Evolutionary conservation across 164 flowering plant genomes (phyloP), one percentile per base, ranked within the genome.

Genomic region (Sextonia rubra): DNA sequence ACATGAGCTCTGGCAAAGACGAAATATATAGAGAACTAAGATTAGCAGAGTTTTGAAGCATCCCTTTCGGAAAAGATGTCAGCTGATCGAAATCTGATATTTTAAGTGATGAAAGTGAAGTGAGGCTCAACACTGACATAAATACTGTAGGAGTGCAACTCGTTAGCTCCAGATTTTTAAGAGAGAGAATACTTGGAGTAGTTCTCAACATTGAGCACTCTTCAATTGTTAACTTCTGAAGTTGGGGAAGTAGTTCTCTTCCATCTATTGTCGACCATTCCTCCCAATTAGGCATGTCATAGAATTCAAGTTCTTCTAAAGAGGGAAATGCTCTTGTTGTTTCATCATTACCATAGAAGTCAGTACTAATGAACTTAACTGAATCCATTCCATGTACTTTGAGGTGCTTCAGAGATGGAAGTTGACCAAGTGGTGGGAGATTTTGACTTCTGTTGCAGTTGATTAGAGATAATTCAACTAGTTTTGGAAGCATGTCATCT

Each of bases 341-440:
- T 12, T 61, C 24, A 18, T 3, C 25, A 4, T 58, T 20, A 32
- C 73, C 66, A 60, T 71, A 71, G 55, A 71, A 61, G 24, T 37
- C 65, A 18, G 9, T 60, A 8, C 55, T 64, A 60, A 71, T 71
- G 56, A 22, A 62, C 17, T 47, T 71, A 11, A 79, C 2, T 18
- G 32, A 60, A 29, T 68, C 25, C 80, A 79, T 77, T 23, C 60
- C 60, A 14, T 27, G 3, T 17, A 82, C 14, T 9, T 1, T 0
- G 66, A 20, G 75, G 47, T 71, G 49, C 24, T 62, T 60, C 4
- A 78, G 60, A 30, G 75, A 71, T 1, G 64, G 65, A 30, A 68
- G 52, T 17, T 75, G 68, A 20, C 82, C 77, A 3, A 82, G 27
- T 14, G 70, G 49, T 2, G 82, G 82, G 2, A 79, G 69, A 0